Evolutionary conservation across 345 rosid genomes (phyloP).

Genomic region (Rhodamnia rubescens): DNA sequence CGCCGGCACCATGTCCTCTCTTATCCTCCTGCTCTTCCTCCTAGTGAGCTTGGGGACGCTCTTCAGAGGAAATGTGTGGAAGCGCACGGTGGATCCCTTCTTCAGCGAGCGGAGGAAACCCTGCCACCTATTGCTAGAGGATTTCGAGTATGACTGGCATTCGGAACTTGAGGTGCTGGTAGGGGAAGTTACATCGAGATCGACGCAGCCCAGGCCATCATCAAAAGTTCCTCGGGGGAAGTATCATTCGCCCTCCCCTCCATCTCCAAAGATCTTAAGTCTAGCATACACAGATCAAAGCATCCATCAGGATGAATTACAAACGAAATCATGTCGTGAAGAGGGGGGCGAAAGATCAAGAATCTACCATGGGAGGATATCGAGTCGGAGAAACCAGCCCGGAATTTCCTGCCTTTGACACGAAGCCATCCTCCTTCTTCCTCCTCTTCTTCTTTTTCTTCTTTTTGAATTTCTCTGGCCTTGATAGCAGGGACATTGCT

Average conservation of each 20-base stretch:
- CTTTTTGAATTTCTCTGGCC: background rate
- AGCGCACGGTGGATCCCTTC: constrained; percentile 41
- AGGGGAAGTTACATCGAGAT: constrained; percentile 14
- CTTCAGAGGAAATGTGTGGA: constrained; percentile 34
- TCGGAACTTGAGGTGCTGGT: constrained; percentile 54
- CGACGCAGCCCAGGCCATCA: constrained; percentile 17
- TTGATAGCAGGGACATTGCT: constrained; percentile 13
- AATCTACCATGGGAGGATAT: constrained; percentile 33
- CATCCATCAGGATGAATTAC: background rate
- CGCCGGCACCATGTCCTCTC: constrained; percentile 41
- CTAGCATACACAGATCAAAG: constrained; percentile 5
- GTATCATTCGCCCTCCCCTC: constrained; percentile 7
- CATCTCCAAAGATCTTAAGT: constrained; percentile 9
- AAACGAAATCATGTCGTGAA: background rate
- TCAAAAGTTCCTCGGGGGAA: constrained; percentile 11
- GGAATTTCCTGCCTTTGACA: constrained; percentile 15
- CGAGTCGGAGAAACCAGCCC: constrained; percentile 39
- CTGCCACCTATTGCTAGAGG: constrained; percentile 20
- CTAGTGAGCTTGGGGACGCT: constrained; percentile 51
- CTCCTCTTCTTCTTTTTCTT: background rate
- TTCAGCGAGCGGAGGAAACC: constrained; percentile 48
- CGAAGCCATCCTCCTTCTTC: constrained; percentile 12
- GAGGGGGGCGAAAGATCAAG: background rate
- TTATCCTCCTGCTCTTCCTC: constrained; percentile 49
- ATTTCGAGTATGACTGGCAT: constrained; percentile 5